Conservation (phyloP, 225 moss, liverwort and hornwort genomes). For the Polytrichum formosum region DNA sequence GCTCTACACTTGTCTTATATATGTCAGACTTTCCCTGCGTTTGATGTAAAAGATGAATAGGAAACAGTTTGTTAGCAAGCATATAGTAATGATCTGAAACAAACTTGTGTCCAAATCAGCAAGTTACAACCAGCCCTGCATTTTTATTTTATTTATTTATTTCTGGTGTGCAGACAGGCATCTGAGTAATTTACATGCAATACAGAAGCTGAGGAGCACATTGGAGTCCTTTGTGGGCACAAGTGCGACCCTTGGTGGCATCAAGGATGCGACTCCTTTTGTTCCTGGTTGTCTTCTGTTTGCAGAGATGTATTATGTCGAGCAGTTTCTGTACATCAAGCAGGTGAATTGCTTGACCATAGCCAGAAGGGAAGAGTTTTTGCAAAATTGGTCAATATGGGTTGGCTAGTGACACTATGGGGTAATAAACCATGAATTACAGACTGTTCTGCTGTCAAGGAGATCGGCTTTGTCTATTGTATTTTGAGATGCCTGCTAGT, state of each 20-base stretch:
- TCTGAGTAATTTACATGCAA: conserved; percentile 19
- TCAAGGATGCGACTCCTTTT: conserved; percentile 3
- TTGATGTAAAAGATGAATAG: no score
- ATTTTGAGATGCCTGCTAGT: no score
- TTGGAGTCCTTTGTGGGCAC: conserved; percentile 28
- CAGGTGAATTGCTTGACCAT: not conserved
- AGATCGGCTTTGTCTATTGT: no score
- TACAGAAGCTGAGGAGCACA: conserved; percentile 20
- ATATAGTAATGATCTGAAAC: no score
- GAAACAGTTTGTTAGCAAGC: no score
- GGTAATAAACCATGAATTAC: no score
- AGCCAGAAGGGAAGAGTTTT: no score
- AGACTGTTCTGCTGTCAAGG: no score
- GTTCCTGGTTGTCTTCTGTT: conserved; percentile 7
- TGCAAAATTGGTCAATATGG: no score
- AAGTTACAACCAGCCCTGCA: not conserved
- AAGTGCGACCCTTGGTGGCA: conserved; percentile 5
- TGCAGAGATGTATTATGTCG: conserved; percentile 19
- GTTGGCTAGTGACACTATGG: no score
- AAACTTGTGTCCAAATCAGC: no score
- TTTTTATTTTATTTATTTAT: not conserved
- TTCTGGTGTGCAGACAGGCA: conserved; percentile 26
- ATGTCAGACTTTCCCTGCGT: not conserved
- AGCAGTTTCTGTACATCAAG: conserved; percentile 16
- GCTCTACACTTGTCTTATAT: conserved; percentile 1